Conservation (phyloP, 768 basidiomycete genomes). For the Boletales sp. region DNA sequence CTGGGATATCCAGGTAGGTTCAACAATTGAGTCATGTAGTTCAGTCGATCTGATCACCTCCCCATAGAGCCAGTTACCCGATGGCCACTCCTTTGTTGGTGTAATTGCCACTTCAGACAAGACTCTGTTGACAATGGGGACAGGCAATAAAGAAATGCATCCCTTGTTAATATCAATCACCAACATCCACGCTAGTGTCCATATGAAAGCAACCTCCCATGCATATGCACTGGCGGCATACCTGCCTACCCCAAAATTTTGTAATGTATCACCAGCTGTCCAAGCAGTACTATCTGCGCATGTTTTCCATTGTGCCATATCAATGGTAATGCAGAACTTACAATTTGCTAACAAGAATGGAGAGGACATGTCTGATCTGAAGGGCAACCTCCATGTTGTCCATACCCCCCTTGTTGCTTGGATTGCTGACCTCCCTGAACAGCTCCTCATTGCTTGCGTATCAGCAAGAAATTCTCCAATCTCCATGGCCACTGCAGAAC, state of each 20-base stretch:
- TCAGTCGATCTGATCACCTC: no score
- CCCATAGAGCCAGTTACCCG: not conserved
- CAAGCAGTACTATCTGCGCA: constrained; percentile 23
- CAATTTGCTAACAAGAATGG: no score
- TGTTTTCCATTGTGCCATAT: constrained; percentile 26
- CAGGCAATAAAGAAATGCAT: constrained; percentile 4
- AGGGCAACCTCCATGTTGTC: not conserved
- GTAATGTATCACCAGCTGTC: constrained; percentile 15
- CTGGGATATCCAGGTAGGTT: no score
- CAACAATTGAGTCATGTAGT: no score
- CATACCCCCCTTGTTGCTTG: constrained; percentile 13
- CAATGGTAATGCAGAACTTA: constrained; percentile 24
- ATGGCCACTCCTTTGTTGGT: constrained; percentile 2
- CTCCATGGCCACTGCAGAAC: not conserved
- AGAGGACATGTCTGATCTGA: constrained; percentile 19
- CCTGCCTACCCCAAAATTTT: constrained; percentile 27
- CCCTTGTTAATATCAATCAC: constrained; percentile 6
- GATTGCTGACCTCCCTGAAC: constrained; percentile 19
- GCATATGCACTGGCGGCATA: constrained; percentile 18
- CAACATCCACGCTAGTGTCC: constrained; percentile 4
- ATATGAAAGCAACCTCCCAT: not conserved
- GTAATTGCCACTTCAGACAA: constrained; percentile 18
- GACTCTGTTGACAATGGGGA: constrained; percentile 1
- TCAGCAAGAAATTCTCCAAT: constrained; percentile 13
- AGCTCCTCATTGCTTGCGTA: constrained; percentile 6